Evolutionary conservation across 352 stramenopile genomes (phyloP), one percentile per base, ranked within the genome.

Genomic region (Pythium pyrilobum): DNA sequence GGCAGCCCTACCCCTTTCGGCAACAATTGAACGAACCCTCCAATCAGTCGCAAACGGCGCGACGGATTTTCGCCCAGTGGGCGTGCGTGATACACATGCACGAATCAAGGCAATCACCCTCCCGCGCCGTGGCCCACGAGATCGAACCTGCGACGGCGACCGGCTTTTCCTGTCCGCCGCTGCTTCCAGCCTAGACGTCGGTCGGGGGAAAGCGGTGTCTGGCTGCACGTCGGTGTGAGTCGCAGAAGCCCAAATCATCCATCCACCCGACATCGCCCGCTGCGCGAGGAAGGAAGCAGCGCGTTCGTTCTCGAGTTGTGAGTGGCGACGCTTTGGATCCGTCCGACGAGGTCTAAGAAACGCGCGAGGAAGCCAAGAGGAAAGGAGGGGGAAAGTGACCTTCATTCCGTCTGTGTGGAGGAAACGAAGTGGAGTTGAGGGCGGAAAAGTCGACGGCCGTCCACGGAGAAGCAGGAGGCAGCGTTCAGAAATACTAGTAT

Each of bases 341-440:
- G 34, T 39, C 12, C 34, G 4, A 39, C 5, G 12, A 15, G 11
- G 28, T 50, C 40, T 23, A 20, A 18, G 18, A 20, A n/a, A n/a
- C n/a, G n/a, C n/a, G n/a, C n/a, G n/a, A n/a, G n/a, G n/a, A n/a
- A n/a, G n/a, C n/a, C 45, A 28, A 39, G 28, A 29, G n/a, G 28
- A 21, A 15, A 27, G 7, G 11, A 8, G 25, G 13, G 13, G n/a
- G 16, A 2, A 33, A 21, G 36, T 21, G 45, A 62, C 54, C 44
- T 62, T 45, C 54, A 62, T 48, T 62, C 54, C 44, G 33, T 6
- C 11, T 5, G 24, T 4, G 45, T 23, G 33, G 43, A 45, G 32
- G 51, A 51, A 42, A 43, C 18, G 13, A 53, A 51, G 43, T 39
- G 50, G 23, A n/a, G 31, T 5, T 3, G 9, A 49, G 32, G 42